Conservation (phyloP, 1,284 basidiomycete genomes). For the Coniophora puteana region DNA sequence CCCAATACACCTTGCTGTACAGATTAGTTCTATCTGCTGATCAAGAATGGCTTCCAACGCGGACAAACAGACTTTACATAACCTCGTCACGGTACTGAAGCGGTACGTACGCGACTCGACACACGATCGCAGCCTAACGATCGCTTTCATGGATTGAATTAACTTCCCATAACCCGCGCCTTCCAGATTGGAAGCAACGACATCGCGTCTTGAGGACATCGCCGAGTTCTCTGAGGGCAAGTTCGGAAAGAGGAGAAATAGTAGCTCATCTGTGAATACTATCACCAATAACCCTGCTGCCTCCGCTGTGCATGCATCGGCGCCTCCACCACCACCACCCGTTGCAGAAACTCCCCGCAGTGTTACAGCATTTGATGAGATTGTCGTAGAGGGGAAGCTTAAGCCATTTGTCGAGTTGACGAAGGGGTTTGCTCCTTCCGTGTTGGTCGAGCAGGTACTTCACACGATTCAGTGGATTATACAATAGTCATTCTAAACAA, state of each 20-base stretch:
- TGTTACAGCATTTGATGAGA: slow-evolving; percentile 74
- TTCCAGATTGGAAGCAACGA: slow-evolving; percentile 83
- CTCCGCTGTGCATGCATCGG: slow-evolving; percentile 36
- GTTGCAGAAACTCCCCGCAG: slow-evolving; percentile 49
- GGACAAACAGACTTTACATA: too few species aligned
- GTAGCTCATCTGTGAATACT: slow-evolving; percentile 19
- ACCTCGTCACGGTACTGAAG: too few species aligned
- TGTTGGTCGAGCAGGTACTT: slow-evolving; percentile 76
- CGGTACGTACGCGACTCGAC: too few species aligned
- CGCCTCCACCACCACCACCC: slow-evolving; percentile 34
- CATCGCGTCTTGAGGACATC: slow-evolving; percentile 92
- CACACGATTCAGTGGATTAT: not conserved
- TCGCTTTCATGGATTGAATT: too few species aligned
- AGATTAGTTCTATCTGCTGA: too few species aligned
- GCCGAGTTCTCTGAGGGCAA: too few species aligned
- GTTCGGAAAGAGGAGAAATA: slow-evolving; percentile 24
- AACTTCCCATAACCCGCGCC: not conserved
- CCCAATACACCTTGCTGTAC: too few species aligned
- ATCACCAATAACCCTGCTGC: slow-evolving; percentile 29
- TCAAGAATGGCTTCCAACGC: too few species aligned
- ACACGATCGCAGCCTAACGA: too few species aligned
- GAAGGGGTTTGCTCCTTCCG: slow-evolving; percentile 65
- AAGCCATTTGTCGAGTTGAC: slow-evolving; percentile 75
- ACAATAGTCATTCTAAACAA: slow-evolving; percentile 6
- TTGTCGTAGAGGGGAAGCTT: slow-evolving; percentile 68